A percentile compares a stretch with the other conserved stretches of the same genome.
phyloP scores from a whole-genome alignment of 2,329 filamentous ascomycete genomes.

The Colletotrichum noveboracense region DNA sequence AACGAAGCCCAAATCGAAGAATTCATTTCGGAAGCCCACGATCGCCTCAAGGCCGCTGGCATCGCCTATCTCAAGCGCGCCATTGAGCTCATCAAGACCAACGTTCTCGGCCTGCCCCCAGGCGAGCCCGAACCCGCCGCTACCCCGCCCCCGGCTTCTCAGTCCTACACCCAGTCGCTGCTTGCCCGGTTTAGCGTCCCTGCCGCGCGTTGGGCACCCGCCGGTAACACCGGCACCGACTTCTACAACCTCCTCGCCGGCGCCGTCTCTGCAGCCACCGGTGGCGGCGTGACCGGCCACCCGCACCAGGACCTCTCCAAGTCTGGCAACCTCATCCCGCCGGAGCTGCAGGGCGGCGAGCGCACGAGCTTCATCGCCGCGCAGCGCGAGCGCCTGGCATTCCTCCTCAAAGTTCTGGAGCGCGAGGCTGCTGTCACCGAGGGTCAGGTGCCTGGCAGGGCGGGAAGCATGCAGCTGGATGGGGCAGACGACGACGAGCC shows the following conservation, averaged over 20 bases:
- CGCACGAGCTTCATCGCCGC: slow-evolving; percentile 79
- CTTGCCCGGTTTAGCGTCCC: slow-evolving; percentile 89
- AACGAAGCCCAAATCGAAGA: slow-evolving; percentile 91
- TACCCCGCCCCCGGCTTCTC: slow-evolving; percentile 46
- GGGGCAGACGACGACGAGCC: slow-evolving; percentile 18
- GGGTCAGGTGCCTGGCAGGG: slow-evolving; percentile 27
- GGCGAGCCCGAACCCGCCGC: slow-evolving; percentile 42
- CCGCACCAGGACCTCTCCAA: slow-evolving; percentile 36
- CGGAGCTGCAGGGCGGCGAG: slow-evolving; percentile 65
- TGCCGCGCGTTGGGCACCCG: slow-evolving; percentile 61
- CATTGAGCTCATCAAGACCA: slow-evolving; percentile 75
- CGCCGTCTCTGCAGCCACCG: slow-evolving; percentile 69
- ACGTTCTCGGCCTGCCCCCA: slow-evolving; percentile 79
- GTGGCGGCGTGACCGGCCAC: slow-evolving; percentile 42
- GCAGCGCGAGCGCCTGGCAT: slow-evolving; percentile 78
- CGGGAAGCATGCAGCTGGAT: slow-evolving; percentile 21
- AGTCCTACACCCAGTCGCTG: slow-evolving; percentile 78
- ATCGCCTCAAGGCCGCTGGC: slow-evolving; percentile 77
- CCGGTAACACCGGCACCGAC: slow-evolving; percentile 60
- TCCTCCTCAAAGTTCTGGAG: slow-evolving; percentile 79
- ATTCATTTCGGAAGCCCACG: slow-evolving; percentile 83
- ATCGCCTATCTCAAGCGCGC: slow-evolving; percentile 75
- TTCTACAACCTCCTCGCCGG: slow-evolving; percentile 80
- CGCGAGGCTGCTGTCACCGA: slow-evolving; percentile 73
- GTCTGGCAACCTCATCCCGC: slow-evolving; percentile 65